Conservation (phyloP, 2,329 filamentous ascomycete species). For the Colletotrichum incanum region DNA sequence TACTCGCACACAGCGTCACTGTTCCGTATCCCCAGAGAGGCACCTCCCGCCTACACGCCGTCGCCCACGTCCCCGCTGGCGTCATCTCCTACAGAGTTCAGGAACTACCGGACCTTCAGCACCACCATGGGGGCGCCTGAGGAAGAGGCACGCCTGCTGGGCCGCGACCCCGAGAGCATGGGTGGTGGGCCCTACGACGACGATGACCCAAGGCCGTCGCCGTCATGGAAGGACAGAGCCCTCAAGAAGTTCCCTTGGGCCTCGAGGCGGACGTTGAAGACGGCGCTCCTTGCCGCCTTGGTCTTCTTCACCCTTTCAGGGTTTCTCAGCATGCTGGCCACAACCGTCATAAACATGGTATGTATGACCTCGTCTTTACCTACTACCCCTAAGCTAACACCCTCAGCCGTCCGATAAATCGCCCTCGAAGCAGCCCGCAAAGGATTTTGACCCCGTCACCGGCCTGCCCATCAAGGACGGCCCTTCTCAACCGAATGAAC, state of each 20-base stretch:
- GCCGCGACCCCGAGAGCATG: conserved; percentile 64
- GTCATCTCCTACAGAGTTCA: conserved; percentile 51
- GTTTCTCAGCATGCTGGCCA: conserved; percentile 47
- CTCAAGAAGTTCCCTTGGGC: conserved; percentile 31
- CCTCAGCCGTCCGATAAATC: conserved; percentile 9
- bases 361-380: conserved; percentile 31
- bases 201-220: conserved; percentile 23
- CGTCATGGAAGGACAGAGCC: conserved; percentile 49
- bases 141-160: conserved; percentile 62
- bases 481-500: conserved; percentile 14
- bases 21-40: conserved; percentile 52
- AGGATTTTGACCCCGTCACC: conserved; percentile 35
- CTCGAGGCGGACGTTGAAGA: conserved; percentile 50
- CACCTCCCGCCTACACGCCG: conserved; percentile 68
- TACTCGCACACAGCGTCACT: conserved; percentile 28
- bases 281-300: conserved; percentile 51
- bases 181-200: conserved; percentile 50
- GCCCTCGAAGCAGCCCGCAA: conserved; percentile 29
- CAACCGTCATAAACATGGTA: conserved; percentile 50
- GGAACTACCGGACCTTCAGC: conserved; percentile 63
- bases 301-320: conserved; percentile 53
- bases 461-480: conserved; percentile 36
- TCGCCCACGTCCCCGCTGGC: conserved; percentile 50
- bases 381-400: background rate
- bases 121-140: conserved; percentile 59